phyloP scores from a whole-genome alignment of 495 filamentous ascomycete genomes.

The Annulohypoxylon moriforme region DNA sequence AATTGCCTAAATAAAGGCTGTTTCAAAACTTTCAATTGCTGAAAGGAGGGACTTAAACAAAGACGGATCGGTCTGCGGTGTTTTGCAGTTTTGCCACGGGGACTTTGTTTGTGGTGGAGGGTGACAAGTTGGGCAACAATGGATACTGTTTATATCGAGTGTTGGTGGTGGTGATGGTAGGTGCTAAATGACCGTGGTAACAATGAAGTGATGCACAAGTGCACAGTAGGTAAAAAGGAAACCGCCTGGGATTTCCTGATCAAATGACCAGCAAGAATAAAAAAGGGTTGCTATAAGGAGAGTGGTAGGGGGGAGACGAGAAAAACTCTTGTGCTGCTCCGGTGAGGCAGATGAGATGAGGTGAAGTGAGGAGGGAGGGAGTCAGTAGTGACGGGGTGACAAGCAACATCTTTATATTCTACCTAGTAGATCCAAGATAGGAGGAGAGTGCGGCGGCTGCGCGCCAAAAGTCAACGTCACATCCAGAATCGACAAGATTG shows the following conservation, averaged over 20 bases:
- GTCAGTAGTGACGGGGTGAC: slow-evolving; percentile 20
- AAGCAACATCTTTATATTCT: slow-evolving; percentile 40
- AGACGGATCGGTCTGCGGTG: neutral
- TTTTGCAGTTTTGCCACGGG: slow-evolving; percentile 4
- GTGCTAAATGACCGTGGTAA: slow-evolving; percentile 41
- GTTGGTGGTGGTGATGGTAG: slow-evolving; percentile 1
- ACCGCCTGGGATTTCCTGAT: slow-evolving; percentile 43
- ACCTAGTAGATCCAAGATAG: no score
- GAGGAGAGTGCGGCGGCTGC: slow-evolving; percentile 7
- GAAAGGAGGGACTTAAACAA: slow-evolving; percentile 26
- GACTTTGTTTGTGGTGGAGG: slow-evolving; percentile 31
- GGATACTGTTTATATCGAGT: slow-evolving; percentile 14
- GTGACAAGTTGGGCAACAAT: slow-evolving; percentile 15
- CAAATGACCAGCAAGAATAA: slow-evolving; percentile 37
- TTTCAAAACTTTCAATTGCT: slow-evolving; percentile 5
- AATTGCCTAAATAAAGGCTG: slow-evolving; percentile 24
- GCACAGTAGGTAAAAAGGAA: slow-evolving; percentile 34
- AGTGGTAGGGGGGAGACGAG: slow-evolving; percentile 40
- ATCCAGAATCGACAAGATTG: slow-evolving; percentile 17
- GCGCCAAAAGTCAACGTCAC: slow-evolving; percentile 34
- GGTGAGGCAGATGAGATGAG: slow-evolving; percentile 25
- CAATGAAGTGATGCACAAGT: slow-evolving; percentile 36
- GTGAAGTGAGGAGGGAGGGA: slow-evolving; percentile 7
- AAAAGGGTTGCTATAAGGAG: slow-evolving; percentile 33
- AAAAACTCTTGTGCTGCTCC: slow-evolving; percentile 32